Base-by-base conservation (phyloP, 495 filamentous ascomycete species). In the Penicillium pancosmium region DNA sequence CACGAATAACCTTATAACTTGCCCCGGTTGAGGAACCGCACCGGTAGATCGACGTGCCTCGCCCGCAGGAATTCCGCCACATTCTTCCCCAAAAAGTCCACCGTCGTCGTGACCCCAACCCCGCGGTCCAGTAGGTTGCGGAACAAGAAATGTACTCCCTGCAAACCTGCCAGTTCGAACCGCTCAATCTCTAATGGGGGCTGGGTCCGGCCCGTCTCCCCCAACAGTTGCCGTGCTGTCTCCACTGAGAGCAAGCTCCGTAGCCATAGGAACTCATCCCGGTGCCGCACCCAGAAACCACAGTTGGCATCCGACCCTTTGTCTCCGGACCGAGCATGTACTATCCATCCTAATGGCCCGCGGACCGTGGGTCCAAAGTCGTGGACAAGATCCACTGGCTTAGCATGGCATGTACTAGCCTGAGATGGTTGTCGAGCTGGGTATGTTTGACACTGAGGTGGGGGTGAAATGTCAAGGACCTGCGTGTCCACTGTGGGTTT, bases 11-110 rank as follows among this genome's bases (percentile, higher is more conserved):
- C 2, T 54, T 69, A 77, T 43, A 77, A 40, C 59, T 68, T 77
- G 9, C 74, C 73, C 54, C 73, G 59, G 40, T 69, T 70, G 50
- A 78, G 60, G 50, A 78, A 77, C 54, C 62, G 63, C 5, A 68
- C 65, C 1, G 82, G 84, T 11, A 86, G 57, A 67, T 80, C 79
- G 16, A 84, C 81, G 62, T 76, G 67, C 38, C 69, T 70, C 36
- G 73, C 69, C 36, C 83, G 68, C 53, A 86, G 51, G 58, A 70
- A 84, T 65, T 85, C 82, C 31, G 79, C 82, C 19, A 84, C 77
- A 55, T 84, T 83, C 68, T 86, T 86, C 2, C 80, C 82, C 54
- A 86, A 62, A 46, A 81, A 77, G 54, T 86, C 82, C 34, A 80
- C 72, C 1, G 72, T 79, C 15, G 73, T 77, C 0, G 78, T 80